Evolutionary conservation across 179 eudicot genomes (phyloP).

Genomic region (Patellifolia procumbens): DNA sequence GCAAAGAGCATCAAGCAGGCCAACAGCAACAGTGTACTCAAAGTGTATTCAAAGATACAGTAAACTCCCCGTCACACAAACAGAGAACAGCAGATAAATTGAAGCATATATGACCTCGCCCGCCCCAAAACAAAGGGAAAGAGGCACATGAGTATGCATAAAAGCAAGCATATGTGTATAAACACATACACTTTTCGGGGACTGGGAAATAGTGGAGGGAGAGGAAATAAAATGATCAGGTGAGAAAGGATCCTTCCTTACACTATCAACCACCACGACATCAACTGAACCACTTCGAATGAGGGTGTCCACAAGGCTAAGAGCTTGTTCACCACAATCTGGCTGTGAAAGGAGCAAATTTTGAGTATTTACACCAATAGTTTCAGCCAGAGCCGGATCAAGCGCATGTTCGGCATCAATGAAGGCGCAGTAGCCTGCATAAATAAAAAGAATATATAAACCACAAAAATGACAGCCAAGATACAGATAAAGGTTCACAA

Average conservation of each 20-base stretch:
- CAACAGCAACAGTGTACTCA: background rate
- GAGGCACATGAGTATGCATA: background rate
- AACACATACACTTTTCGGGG: background rate
- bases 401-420: conserved; percentile 99
- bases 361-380: conserved; percentile 83
- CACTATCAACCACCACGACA: conserved; percentile 97
- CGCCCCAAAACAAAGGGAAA: background rate
- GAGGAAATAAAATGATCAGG: conserved; percentile 11
- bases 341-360: conserved; percentile 96
- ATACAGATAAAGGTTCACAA: background rate
- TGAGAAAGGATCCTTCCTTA: conserved; percentile 36
- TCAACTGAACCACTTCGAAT: conserved; percentile 96
- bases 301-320: conserved; percentile 89
- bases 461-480: background rate
- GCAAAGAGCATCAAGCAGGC: background rate
- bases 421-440: conserved; percentile 86
- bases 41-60: background rate
- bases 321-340: conserved; percentile 98
- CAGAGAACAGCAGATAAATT: background rate
- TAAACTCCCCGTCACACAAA: background rate
- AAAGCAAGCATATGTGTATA: background rate
- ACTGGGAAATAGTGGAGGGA: background rate
- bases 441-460: background rate
- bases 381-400: conserved; percentile 82
- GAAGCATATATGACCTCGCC: background rate